phyloP scores from a whole-genome alignment of 1,284 basidiomycete genomes.

The Ceratobasidium sp. region DNA sequence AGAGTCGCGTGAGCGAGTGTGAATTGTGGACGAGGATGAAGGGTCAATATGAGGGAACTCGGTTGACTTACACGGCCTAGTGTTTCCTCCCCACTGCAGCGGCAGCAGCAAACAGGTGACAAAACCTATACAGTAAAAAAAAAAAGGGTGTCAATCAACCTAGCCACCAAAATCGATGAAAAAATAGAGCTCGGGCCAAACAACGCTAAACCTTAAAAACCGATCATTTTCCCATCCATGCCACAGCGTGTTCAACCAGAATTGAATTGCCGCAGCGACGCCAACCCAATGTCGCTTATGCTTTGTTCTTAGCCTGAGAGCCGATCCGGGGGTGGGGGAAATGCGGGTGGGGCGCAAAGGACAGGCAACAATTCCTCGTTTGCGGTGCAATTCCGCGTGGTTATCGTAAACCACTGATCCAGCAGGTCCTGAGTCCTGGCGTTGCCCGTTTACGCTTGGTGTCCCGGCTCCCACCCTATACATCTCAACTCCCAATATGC shows the following conservation, averaged over 20 bases:
- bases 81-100: constrained; percentile 54
- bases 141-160: constrained; percentile 22
- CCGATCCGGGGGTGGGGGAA: neutral
- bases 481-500: neutral
- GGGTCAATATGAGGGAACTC: neutral
- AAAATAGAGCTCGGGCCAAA: constrained; percentile 3
- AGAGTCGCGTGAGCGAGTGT: neutral
- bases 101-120: constrained; percentile 53
- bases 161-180: neutral
- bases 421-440: neutral
- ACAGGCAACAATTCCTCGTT: neutral
- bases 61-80: constrained; percentile 49
- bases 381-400: neutral
- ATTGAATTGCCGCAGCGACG: neutral
- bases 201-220: constrained; percentile 9
- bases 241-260: neutral
- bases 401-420: neutral
- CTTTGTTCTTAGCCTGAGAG: neutral
- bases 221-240: constrained; percentile 5
- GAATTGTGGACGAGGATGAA: neutral
- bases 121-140: constrained; percentile 32
- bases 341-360: neutral
- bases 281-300: neutral
- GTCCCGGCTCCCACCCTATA: too few species aligned
- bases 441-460: neutral